Evolutionary conservation across 768 basidiomycete species (phyloP).

Genomic region (Heimioporus sp.): DNA sequence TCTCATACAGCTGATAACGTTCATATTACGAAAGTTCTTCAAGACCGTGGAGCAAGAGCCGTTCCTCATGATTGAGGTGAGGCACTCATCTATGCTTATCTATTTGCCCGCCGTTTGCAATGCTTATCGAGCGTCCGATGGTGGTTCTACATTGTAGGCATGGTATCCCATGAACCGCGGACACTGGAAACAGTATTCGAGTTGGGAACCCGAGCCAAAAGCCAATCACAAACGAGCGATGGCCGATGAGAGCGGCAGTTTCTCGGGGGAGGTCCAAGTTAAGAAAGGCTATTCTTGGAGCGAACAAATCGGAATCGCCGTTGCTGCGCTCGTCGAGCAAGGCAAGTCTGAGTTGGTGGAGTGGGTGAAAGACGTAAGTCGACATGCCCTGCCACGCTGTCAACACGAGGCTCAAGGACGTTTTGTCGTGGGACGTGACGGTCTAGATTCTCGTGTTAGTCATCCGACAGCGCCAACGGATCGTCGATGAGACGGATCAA

Average conservation of each 20-base stretch:
- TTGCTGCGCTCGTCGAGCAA: constrained; percentile 69
- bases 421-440: background rate
- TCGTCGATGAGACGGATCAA: constrained; percentile 61
- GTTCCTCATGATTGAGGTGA: constrained; percentile 86
- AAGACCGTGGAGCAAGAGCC: constrained; percentile 82
- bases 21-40: constrained; percentile 90
- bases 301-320: constrained; percentile 85
- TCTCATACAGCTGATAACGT: constrained; percentile 80
- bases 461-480: constrained; percentile 54
- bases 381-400: constrained; percentile 15
- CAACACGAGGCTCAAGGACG: constrained; percentile 18
- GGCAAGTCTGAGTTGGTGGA: constrained; percentile 63
- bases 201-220: constrained; percentile 60
- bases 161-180: constrained; percentile 90
- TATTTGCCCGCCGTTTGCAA: constrained; percentile 9
- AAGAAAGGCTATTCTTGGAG: constrained; percentile 89
- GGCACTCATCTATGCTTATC: constrained; percentile 31
- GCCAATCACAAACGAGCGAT: constrained; percentile 31
- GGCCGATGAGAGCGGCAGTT: constrained; percentile 37
- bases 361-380: constrained; percentile 81
- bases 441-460: constrained; percentile 60
- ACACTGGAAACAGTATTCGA: constrained; percentile 83
- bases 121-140: constrained; percentile 15
- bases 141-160: constrained; percentile 43
- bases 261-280: constrained; percentile 70